These are phyloP conservation scores for Globisporangium barbulae DNA, from an alignment of 352 stramenopile species.

Conservation along the genomic window DNA sequence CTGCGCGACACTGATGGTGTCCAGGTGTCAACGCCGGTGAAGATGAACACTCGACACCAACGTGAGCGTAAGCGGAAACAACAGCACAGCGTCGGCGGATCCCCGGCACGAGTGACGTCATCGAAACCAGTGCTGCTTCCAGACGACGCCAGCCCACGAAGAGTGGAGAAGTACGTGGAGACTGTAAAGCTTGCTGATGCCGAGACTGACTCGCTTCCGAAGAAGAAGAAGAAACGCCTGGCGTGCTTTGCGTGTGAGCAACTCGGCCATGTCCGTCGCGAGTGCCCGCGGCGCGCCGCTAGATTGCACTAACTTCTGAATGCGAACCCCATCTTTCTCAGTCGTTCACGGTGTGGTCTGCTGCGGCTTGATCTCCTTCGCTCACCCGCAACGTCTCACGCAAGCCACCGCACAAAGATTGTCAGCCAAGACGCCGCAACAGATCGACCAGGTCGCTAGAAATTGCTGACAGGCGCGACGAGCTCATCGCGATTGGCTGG, in stretches of 20 bases:
- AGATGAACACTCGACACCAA: neutral
- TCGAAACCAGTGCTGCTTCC: neutral
- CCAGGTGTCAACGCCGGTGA: neutral
- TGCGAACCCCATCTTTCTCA: neutral
- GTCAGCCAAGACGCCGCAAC: no score
- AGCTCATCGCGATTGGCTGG: neutral
- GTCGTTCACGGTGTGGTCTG: neutral
- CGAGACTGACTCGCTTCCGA: neutral
- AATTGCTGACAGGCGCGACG: neutral
- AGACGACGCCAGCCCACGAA: neutral
- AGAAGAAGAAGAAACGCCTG: constrained; percentile 9
- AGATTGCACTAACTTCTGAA: constrained; percentile 13
- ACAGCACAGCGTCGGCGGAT: neutral
- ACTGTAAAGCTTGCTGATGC: neutral
- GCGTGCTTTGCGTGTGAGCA: constrained; percentile 10
- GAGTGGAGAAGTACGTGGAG: neutral
- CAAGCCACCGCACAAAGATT: no score
- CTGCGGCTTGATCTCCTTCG: neutral
- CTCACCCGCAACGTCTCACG: neutral
- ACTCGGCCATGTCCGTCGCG: constrained; percentile 24
- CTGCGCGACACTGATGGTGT: constrained; percentile 11
- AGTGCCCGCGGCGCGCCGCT: constrained; percentile 23
- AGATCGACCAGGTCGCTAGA: no score
- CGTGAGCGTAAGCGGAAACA: neutral
- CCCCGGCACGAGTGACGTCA: neutral